Evolutionary conservation across 2,329 filamentous ascomycete species (phyloP), one percentile per base, ranked within the genome.

Genomic region (Pleomassaria siparia): DNA sequence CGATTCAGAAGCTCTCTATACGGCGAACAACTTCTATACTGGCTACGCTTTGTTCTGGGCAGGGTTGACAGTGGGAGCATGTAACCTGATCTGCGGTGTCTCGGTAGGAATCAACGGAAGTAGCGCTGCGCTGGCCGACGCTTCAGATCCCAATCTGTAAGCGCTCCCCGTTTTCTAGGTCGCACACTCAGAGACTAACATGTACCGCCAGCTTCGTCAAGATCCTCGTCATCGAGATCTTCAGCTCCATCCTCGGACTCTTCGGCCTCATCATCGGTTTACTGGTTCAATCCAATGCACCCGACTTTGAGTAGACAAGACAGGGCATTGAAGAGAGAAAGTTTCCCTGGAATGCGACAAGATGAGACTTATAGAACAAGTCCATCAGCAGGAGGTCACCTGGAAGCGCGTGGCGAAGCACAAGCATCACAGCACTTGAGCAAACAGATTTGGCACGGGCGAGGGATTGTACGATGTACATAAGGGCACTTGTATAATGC

Each of bases 211-310:
- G 91, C 45, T 99, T 99, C 74, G 92, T 99, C 75, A 96, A 96
- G 78, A 96, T 99, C 60, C 85, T 99, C 43, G 92, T 99, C 60
- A 95, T 99, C 66, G 95, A 99, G 75, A 99, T 99, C 71, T 99
- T 99, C 80, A 96, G 91, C 71, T 97, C 92, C 32, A 92, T 99
- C 40, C 81, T 99, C 10, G 94, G 95, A 55, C 84, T 99, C 3
- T 99, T 99, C 66, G 95, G 94, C 49, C 81, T 99, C 55, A 99
- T 99, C 66, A 86, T 99, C 59, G 94, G 95, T 37, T 81, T 99
- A 46, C 80, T 99, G 57, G 82, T 97, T 43, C 89, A 89, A 49
- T 82, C 86, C 70, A 95, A 94, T 74, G 91, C 94, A 21, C 70
- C 77, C 20, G 88, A 91, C 54, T 95, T 96, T 56, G 67, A 69